These are phyloP conservation scores for Herpetospermum pedunculosum DNA, from an alignment of 306 rosid species.

Conservation along the genomic window DNA sequence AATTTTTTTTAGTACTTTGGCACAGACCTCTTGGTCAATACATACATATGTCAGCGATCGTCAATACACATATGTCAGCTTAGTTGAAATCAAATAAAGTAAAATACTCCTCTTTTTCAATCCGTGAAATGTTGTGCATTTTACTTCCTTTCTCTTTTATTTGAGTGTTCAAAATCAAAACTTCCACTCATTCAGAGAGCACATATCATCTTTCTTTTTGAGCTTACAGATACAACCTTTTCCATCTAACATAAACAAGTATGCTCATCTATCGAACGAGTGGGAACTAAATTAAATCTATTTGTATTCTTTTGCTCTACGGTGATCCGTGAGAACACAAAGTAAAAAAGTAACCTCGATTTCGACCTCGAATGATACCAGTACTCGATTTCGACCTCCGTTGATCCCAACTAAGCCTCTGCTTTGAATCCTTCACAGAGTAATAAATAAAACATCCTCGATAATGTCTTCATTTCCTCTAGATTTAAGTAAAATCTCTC, in stretches of 20 bases:
- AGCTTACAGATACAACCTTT: background rate
- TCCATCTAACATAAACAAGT: conserved; percentile 5
- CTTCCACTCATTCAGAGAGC: background rate
- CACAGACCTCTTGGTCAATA: too few species aligned
- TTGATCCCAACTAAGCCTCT: background rate
- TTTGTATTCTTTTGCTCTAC: background rate
- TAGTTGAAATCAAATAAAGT: background rate
- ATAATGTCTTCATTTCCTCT: background rate
- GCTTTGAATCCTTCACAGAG: background rate
- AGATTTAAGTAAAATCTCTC: background rate
- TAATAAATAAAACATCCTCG: background rate
- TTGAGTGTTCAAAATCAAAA: background rate
- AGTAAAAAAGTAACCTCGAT: background rate
- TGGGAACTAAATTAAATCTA: conserved; percentile 1
- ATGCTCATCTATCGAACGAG: background rate
- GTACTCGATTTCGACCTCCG: background rate
- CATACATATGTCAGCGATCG: too few species aligned
- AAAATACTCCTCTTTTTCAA: background rate
- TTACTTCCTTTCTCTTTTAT: background rate
- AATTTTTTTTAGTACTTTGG: too few species aligned
- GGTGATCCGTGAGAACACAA: conserved; percentile 7
- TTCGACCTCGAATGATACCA: background rate
- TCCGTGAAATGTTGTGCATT: background rate
- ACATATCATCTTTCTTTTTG: background rate
- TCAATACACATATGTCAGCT: too few species aligned